These are phyloP conservation scores for Talaromyces sp. DNA, from an alignment of 2,329 filamentous ascomycete species.

Conservation along the genomic window DNA sequence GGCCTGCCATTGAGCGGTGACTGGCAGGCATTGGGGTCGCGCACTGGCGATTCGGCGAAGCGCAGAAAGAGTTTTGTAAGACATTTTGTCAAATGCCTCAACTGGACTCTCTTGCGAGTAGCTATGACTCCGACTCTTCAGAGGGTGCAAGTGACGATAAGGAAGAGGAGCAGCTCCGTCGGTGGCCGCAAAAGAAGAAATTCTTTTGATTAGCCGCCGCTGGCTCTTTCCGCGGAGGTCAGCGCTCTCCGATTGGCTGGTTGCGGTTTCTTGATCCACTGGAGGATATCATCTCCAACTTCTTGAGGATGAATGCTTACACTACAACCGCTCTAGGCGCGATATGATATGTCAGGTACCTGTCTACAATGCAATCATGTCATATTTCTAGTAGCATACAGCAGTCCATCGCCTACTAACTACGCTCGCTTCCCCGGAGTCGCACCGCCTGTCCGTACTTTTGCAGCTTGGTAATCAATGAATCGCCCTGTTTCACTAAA, in stretches of 20 bases:
- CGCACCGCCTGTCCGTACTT: constrained; percentile 98
- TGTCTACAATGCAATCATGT: constrained; percentile 12
- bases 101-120: neutral
- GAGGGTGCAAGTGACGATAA: neutral
- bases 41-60: constrained; percentile 6
- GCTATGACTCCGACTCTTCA: neutral
- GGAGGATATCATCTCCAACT: neutral
- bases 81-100: constrained; percentile 4
- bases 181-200: constrained; percentile 7
- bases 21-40: neutral
- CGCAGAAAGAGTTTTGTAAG: constrained; percentile 5
- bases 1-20: neutral
- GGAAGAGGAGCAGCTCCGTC: neutral
- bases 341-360: neutral
- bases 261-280: neutral
- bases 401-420: constrained; percentile 46
- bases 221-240: constrained; percentile 10
- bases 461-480: constrained; percentile 97
- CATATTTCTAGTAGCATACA: neutral
- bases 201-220: constrained; percentile 1
- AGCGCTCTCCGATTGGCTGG: constrained; percentile 12
- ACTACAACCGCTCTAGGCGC: neutral
- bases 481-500: constrained; percentile 94
- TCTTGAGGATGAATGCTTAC: neutral
- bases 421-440: constrained; percentile 89